Evolutionary conservation across 768 basidiomycete species (phyloP).

Genomic region (Leccinum olivaceopallidum): DNA sequence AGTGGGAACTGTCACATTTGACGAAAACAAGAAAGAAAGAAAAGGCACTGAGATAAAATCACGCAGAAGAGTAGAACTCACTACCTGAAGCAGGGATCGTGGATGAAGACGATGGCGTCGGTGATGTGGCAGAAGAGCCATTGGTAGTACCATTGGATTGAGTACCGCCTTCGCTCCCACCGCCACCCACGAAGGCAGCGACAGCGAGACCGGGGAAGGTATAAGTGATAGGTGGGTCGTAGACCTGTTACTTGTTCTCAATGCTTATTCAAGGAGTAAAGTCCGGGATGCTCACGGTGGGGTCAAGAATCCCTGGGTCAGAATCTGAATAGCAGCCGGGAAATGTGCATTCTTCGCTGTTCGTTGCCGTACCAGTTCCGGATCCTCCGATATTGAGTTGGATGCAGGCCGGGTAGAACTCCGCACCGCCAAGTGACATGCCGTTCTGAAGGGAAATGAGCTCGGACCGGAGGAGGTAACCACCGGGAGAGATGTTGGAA

Average conservation of each 20-base stretch:
- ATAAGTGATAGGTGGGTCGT: constrained; percentile 39
- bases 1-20: constrained; percentile 25
- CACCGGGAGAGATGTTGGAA: constrained; percentile 55
- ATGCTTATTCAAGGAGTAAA: background rate
- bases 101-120: constrained; percentile 15
- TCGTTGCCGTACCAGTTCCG: constrained; percentile 20
- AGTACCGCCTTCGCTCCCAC: constrained; percentile 15
- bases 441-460: constrained; percentile 76
- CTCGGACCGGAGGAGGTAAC: constrained; percentile 78
- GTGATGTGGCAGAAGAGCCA: constrained; percentile 14
- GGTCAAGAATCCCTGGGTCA: constrained; percentile 68
- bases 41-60: background rate
- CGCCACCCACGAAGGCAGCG: constrained; percentile 39
- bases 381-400: constrained; percentile 33
- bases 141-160: constrained; percentile 25
- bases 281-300: constrained; percentile 33
- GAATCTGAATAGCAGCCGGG: constrained; percentile 71
- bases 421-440: constrained; percentile 52
- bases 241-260: constrained; percentile 22
- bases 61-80: constrained; percentile 13
- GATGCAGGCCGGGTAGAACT: constrained; percentile 34
- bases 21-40: constrained; percentile 3
- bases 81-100: constrained; percentile 17
- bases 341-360: constrained; percentile 48
- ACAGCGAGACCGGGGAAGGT: constrained; percentile 55